A percentile compares a stretch with the other conserved stretches of the same genome.
Evolutionary conservation across 371 early-diverging fungal genomes (phyloP).

Genomic region (Phascolomyces articulosus): DNA sequence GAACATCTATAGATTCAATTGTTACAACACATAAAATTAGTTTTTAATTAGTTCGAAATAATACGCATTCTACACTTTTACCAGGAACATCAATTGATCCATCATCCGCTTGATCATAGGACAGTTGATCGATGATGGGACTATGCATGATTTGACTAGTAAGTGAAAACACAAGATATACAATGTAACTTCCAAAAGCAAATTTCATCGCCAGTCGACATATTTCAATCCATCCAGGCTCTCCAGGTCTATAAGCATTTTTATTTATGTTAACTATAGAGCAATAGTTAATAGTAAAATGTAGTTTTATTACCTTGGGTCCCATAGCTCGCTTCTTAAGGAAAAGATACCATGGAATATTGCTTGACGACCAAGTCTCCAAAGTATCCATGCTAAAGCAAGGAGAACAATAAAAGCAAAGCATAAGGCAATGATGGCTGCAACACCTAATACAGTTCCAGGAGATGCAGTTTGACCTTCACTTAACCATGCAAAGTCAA

Average conservation of each 20-base stretch:
- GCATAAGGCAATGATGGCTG: not conserved
- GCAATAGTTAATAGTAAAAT: too few relatives aligned
- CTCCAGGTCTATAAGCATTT: conserved; percentile 35
- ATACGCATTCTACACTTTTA: too few relatives aligned
- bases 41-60: too few relatives aligned
- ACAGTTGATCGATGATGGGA: conserved; percentile 36
- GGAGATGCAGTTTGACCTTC: not conserved
- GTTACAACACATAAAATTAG: too few relatives aligned
- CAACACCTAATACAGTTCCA: not conserved
- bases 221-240: conserved; percentile 38
- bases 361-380: not conserved
- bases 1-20: conserved; percentile 27
- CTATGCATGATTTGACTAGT: conserved; percentile 31
- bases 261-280: too few relatives aligned
- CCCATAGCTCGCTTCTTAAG: not conserved
- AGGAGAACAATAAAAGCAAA: not conserved
- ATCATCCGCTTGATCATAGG: conserved; percentile 18
- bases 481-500: not conserved
- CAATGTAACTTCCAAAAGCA: conserved; percentile 19
- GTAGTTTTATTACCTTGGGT: conserved; percentile 2
- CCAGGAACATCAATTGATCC: conserved; percentile 31
- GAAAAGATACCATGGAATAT: not conserved
- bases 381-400: not conserved
- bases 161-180: conserved; percentile 16
- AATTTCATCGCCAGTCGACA: conserved; percentile 24